Evolutionary conservation across 164 flowering plant species (phyloP).

Genomic region (Platanus orientalis): DNA sequence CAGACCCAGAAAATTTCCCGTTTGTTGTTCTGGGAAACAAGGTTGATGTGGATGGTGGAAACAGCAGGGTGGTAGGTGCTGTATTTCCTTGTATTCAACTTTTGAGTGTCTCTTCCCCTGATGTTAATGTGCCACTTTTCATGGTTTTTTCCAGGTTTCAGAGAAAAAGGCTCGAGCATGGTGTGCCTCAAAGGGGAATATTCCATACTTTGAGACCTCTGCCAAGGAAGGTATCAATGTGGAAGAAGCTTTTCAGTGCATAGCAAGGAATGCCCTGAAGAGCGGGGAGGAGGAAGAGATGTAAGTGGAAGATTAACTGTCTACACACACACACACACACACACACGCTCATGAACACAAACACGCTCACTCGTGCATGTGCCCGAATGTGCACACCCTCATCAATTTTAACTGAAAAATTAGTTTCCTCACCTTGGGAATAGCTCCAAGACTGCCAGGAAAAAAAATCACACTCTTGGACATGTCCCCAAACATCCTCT

Average conservation of each 20-base stretch:
- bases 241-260: constrained; percentile 85
- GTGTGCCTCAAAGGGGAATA: constrained; percentile 95
- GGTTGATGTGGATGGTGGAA: constrained; percentile 87
- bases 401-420: no score
- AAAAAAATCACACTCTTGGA: no score
- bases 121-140: not conserved
- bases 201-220: constrained; percentile 94
- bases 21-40: constrained; percentile 93
- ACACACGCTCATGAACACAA: not conserved
- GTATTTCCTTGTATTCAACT: not conserved
- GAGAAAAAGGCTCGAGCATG: constrained; percentile 93
- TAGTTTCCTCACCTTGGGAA: not conserved
- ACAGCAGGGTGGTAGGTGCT: constrained; percentile 78
- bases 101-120: not conserved
- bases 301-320: constrained; percentile 39
- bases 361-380: no score
- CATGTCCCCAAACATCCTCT: no score
- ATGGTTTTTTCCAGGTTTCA: constrained; percentile 54
- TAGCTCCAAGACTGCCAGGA: no score
- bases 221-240: constrained; percentile 88
- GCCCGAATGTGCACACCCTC: no score
- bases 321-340: not conserved
- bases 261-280: constrained; percentile 84
- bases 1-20: constrained; percentile 94
- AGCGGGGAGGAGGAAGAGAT: constrained; percentile 87